phyloP scores from a whole-genome alignment of 2,329 filamentous ascomycete species.

The Diaporthe amygdali region DNA sequence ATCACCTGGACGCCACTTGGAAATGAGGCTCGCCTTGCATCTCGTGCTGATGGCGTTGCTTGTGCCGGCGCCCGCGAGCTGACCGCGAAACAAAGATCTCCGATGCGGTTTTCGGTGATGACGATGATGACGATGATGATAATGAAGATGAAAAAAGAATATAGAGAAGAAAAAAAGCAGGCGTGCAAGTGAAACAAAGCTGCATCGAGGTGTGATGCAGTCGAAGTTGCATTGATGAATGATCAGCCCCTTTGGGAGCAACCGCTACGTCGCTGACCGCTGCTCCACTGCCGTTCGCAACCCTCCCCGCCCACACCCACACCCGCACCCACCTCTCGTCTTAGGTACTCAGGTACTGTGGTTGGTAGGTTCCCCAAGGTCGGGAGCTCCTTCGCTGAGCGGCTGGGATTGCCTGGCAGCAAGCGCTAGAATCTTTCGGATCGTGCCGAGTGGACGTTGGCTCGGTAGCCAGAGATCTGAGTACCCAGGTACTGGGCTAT shows the following conservation, averaged over 20 bases:
- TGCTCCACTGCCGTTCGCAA: not conserved
- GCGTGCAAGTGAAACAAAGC: not conserved
- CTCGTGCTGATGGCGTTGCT: not conserved
- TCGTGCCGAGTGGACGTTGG: slow-evolving; percentile 18
- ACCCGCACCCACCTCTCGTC: not conserved
- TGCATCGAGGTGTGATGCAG: slow-evolving; percentile 2
- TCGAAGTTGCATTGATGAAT: slow-evolving; percentile 13
- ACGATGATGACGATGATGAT: not conserved
- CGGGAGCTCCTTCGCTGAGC: not conserved
- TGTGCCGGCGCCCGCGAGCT: not conserved
- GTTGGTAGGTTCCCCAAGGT: not conserved
- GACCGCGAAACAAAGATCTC: not conserved
- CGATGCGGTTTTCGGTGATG: not conserved
- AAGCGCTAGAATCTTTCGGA: slow-evolving; percentile 13
- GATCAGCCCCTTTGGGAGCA: not conserved
- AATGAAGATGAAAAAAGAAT: not conserved
- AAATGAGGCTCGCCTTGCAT: slow-evolving; percentile 9
- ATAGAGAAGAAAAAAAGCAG: not conserved
- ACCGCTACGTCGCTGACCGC: not conserved
- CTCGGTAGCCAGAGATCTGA: not conserved
- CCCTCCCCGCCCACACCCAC: not conserved
- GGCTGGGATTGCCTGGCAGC: not conserved
- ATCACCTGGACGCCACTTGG: slow-evolving; percentile 2
- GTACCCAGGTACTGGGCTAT: not conserved
- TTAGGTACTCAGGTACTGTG: no score